phyloP scores from a whole-genome alignment of 2,329 filamentous ascomycete genomes.

The Chrysoporthe cubensis region DNA sequence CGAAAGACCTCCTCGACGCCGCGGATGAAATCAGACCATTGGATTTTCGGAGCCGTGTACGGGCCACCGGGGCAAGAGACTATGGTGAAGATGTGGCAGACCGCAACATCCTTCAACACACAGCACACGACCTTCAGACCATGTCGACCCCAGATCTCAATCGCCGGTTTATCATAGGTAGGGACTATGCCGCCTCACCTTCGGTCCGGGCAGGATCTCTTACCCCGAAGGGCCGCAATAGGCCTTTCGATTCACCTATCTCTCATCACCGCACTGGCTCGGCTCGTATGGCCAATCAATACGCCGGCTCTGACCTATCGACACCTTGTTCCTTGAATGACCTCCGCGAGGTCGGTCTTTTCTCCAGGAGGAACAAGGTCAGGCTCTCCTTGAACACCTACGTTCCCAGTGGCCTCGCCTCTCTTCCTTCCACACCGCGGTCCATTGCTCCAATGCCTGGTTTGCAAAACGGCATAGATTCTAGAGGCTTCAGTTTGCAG shows the following conservation, averaged over 20 bases:
- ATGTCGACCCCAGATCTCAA: constrained; percentile 1
- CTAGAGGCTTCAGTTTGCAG: constrained; percentile 10
- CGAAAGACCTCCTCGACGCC: constrained; percentile 56
- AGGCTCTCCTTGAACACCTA: constrained; percentile 20
- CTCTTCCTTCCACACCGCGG: constrained; percentile 2
- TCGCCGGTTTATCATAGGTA: not conserved
- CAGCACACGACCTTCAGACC: not conserved
- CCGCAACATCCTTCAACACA: constrained; percentile 55
- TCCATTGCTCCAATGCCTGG: constrained; percentile 3
- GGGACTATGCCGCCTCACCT: not conserved
- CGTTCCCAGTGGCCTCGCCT: constrained; percentile 18
- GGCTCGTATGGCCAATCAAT: not conserved
- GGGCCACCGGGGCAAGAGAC: constrained; percentile 54
- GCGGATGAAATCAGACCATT: constrained; percentile 54
- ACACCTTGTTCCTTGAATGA: not conserved
- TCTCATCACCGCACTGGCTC: not conserved
- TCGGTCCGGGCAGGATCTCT: not conserved
- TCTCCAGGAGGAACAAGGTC: constrained; percentile 19
- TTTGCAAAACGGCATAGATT: not conserved
- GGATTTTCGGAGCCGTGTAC: constrained; percentile 53
- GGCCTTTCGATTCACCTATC: not conserved
- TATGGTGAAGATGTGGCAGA: constrained; percentile 70
- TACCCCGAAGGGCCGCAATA: constrained; percentile 2
- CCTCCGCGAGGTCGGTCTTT: not conserved
- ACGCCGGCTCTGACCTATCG: not conserved